phyloP scores from a whole-genome alignment of 2,329 filamentous ascomycete genomes.

The Corinectria fuckeliana region DNA sequence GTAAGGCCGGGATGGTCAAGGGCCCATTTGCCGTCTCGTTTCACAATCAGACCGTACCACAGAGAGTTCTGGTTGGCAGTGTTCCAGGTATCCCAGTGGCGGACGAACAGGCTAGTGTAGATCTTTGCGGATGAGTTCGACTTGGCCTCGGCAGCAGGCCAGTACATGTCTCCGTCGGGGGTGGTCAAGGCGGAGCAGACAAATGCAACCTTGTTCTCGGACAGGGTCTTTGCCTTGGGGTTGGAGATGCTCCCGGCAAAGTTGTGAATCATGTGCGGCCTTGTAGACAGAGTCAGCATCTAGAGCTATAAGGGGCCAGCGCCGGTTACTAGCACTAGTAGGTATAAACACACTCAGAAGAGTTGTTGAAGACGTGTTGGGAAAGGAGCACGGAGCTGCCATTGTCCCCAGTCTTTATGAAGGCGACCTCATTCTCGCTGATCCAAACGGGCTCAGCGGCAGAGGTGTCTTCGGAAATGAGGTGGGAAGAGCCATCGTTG shows the following conservation, averaged over 20 bases:
- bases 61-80: slow-evolving; percentile 73
- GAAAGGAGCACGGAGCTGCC: slow-evolving; percentile 56
- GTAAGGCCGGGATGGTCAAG: slow-evolving; percentile 55
- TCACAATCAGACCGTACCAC: slow-evolving; percentile 71
- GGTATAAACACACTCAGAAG: slow-evolving; percentile 48
- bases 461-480: slow-evolving; percentile 68
- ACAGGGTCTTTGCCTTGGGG: slow-evolving; percentile 61
- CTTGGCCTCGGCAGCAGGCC: slow-evolving; percentile 65
- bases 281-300: neutral
- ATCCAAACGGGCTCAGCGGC: slow-evolving; percentile 81
- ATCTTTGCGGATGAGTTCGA: slow-evolving; percentile 69
- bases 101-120: slow-evolving; percentile 77
- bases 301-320: neutral
- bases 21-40: slow-evolving; percentile 48
- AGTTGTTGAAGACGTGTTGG: slow-evolving; percentile 42
- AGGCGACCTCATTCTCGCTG: slow-evolving; percentile 65
- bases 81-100: slow-evolving; percentile 84
- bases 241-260: slow-evolving; percentile 64
- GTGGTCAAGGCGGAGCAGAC: slow-evolving; percentile 69
- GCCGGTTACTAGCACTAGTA: neutral
- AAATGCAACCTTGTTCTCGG: slow-evolving; percentile 58
- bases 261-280: slow-evolving; percentile 51
- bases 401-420: slow-evolving; percentile 59
- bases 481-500: slow-evolving; percentile 66
- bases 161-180: slow-evolving; percentile 72